These are phyloP conservation scores for Mycena rosella DNA, from an alignment of 768 basidiomycete species.

Conservation along the genomic window DNA sequence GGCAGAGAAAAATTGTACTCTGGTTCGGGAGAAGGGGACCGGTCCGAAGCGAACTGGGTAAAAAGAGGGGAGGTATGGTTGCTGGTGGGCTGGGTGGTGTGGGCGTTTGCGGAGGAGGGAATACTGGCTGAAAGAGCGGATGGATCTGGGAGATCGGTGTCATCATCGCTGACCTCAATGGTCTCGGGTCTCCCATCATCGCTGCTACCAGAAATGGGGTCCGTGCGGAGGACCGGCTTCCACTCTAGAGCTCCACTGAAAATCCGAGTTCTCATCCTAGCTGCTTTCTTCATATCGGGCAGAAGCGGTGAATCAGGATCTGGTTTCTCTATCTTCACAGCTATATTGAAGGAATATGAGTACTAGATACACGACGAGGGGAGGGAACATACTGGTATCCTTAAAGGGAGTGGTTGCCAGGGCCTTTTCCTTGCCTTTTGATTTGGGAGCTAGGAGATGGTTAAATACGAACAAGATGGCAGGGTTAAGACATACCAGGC, in stretches of 20 bases:
- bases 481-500: constrained; percentile 3
- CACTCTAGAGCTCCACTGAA: too few relatives aligned
- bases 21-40: neutral
- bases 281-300: constrained; percentile 5
- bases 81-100: neutral
- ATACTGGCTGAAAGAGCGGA: neutral
- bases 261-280: constrained; percentile 5
- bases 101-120: neutral
- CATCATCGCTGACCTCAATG: neutral
- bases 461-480: too few relatives aligned
- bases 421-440: too few relatives aligned
- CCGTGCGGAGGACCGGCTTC: neutral
- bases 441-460: too few relatives aligned
- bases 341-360: too few relatives aligned
- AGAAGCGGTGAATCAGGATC: neutral
- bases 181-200: neutral
- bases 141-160: neutral
- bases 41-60: neutral
- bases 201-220: neutral
- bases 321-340: neutral
- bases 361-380: too few relatives aligned
- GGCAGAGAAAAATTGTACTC: neutral
- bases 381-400: too few relatives aligned
- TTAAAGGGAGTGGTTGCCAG: too few relatives aligned
- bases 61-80: neutral